Conservation (phyloP, 2,329 filamentous ascomycete genomes). For the Clonostachys solani region DNA sequence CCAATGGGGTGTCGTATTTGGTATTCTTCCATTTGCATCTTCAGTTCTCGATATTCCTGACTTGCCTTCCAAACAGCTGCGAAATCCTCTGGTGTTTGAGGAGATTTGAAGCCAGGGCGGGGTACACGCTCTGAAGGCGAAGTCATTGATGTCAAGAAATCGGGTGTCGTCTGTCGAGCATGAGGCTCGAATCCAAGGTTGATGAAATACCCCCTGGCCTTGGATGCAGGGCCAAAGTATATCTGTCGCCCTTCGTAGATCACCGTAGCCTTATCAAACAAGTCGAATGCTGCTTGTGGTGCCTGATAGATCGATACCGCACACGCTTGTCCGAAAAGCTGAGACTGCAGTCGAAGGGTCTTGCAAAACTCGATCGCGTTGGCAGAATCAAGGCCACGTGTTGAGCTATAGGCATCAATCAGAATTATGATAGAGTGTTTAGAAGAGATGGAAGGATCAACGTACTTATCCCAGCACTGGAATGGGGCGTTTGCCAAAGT, state of each 20-base stretch:
- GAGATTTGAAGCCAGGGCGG: conserved; percentile 54
- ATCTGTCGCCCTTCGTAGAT: conserved; percentile 58
- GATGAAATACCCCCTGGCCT: conserved; percentile 58
- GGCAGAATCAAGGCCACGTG: conserved; percentile 54
- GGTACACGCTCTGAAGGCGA: conserved; percentile 56
- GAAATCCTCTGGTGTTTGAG: conserved; percentile 68
- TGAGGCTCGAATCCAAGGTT: conserved; percentile 65
- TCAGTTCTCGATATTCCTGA: conserved; percentile 33
- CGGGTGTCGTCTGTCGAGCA: conserved; percentile 60
- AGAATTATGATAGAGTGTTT: no score
- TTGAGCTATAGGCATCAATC: conserved; percentile 30
- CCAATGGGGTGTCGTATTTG: conserved; percentile 29
- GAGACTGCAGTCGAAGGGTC: conserved; percentile 54
- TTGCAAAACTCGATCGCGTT: conserved; percentile 60
- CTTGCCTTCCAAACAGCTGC: conserved; percentile 42
- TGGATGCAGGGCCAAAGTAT: conserved; percentile 56
- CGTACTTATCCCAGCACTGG: conserved; percentile 35
- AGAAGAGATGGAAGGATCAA: no score
- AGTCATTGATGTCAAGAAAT: conserved; percentile 67
- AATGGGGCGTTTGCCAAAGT: conserved; percentile 15
- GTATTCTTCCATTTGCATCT: conserved; percentile 44
- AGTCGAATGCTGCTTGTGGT: conserved; percentile 58
- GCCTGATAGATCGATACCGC: conserved; percentile 71
- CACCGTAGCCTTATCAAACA: conserved; percentile 54
- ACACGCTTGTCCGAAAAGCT: conserved; percentile 53